Evolutionary conservation across 345 rosid genomes (phyloP).

Genomic region (Lepidium africanum): DNA sequence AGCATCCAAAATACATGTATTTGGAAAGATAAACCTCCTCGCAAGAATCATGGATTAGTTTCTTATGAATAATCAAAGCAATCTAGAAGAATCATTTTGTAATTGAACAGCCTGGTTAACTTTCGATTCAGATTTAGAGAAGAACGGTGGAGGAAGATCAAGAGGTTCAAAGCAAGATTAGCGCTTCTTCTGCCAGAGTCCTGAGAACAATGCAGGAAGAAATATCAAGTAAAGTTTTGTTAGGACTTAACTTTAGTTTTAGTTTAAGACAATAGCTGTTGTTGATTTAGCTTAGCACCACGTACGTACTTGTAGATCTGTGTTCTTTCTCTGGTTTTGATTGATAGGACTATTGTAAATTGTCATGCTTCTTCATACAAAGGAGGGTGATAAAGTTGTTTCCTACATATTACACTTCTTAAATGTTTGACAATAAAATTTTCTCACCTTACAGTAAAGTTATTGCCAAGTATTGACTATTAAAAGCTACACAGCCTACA

Average conservation of each 20-base stretch:
- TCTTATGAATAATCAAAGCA: background rate
- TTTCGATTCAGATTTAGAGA: slow-evolving; percentile 46
- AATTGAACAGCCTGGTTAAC: background rate
- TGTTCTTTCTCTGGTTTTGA: background rate
- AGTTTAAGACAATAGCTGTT: background rate
- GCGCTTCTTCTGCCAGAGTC: slow-evolving; percentile 74
- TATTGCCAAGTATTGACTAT: no score
- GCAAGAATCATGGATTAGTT: background rate
- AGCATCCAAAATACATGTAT: background rate
- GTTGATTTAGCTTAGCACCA: slow-evolving; percentile 1
- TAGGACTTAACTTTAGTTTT: slow-evolving; percentile 9
- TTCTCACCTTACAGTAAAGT: background rate
- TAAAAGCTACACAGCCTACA: no score
- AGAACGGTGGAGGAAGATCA: slow-evolving; percentile 62
- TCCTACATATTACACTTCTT: background rate
- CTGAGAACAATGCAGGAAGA: slow-evolving; percentile 48
- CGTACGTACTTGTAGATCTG: background rate
- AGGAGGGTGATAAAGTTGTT: background rate
- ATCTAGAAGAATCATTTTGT: no score
- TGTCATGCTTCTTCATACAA: background rate
- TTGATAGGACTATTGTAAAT: background rate
- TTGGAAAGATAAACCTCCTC: background rate
- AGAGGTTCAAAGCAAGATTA: slow-evolving; percentile 73
- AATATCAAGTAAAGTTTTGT: background rate
- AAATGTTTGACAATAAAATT: background rate